Evolutionary conservation across 495 filamentous ascomycete genomes (phyloP).

Genomic region (Usnea hakonensis): DNA sequence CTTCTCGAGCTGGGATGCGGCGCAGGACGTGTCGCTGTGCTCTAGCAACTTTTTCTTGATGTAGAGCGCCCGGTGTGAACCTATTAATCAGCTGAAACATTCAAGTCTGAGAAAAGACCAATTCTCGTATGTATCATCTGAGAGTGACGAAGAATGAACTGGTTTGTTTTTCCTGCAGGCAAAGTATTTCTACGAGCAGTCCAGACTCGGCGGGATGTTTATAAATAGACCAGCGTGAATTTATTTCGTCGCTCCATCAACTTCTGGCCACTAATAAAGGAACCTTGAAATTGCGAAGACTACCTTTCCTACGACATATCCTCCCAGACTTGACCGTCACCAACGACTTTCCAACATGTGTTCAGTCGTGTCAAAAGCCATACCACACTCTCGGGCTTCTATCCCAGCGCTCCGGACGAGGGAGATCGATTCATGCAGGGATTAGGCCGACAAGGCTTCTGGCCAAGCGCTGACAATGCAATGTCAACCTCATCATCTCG

Average conservation of each 20-base stretch:
- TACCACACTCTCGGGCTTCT: background rate
- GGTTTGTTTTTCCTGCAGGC: constrained; percentile 1
- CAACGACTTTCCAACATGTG: background rate
- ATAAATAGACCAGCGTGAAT: constrained; percentile 10
- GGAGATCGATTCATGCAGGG: background rate
- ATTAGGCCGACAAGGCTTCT: background rate
- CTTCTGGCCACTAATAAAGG: background rate
- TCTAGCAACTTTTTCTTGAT: constrained; percentile 4
- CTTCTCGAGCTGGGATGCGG: constrained; percentile 15
- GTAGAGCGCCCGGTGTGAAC: background rate
- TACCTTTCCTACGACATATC: too few relatives aligned
- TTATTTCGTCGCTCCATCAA: background rate
- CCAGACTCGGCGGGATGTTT: constrained; percentile 12
- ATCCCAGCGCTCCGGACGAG: background rate
- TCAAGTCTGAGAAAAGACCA: background rate
- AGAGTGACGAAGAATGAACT: background rate
- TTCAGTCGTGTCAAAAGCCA: background rate
- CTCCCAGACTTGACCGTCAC: background rate
- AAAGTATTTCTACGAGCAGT: too few relatives aligned
- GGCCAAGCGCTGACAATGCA: background rate
- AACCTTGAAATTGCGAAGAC: background rate
- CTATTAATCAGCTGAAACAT: background rate
- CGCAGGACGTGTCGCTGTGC: constrained; percentile 8
- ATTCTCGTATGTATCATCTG: background rate
- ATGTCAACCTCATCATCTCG: background rate